Conservation (phyloP, 352 stramenopile species). For the Peronospora tabacina region DNA sequence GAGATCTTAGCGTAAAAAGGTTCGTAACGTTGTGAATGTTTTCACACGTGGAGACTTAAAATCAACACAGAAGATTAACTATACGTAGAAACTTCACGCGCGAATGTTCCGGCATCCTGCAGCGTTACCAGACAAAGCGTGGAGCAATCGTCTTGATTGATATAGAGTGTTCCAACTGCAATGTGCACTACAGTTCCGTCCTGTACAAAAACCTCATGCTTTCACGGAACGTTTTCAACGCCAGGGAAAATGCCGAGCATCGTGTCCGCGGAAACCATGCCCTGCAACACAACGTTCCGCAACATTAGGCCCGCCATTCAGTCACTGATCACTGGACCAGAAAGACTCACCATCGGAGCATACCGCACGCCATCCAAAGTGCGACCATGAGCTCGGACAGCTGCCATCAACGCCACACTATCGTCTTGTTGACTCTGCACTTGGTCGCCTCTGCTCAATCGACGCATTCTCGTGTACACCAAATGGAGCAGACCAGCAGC, state of each 20-base stretch:
- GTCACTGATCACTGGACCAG: background rate
- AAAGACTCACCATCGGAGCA: constrained; percentile 35
- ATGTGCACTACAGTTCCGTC: too few relatives aligned
- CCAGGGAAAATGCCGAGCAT: constrained; percentile 12
- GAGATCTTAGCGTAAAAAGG: too few relatives aligned
- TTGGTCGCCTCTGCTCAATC: constrained; percentile 26
- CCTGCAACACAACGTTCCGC: constrained; percentile 18
- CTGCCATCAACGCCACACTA: constrained; percentile 35
- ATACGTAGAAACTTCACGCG: too few relatives aligned
- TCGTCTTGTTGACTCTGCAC: constrained; percentile 33
- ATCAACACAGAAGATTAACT: too few relatives aligned
- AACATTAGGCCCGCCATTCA: background rate
- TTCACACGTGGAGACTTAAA: too few relatives aligned
- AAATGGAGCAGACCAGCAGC: constrained; percentile 11
- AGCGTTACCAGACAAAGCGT: too few relatives aligned
- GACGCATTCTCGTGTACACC: constrained; percentile 28
- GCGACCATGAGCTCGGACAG: constrained; percentile 44
- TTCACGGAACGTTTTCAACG: constrained; percentile 1
- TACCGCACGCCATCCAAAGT: constrained; percentile 28
- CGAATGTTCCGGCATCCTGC: too few relatives aligned
- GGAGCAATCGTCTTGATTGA: too few relatives aligned
- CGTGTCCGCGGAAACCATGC: constrained; percentile 27
- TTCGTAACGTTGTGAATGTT: too few relatives aligned
- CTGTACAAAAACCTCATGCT: background rate
- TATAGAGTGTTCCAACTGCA: too few relatives aligned